Conservation (phyloP, 306 rosid genomes). For the Purshia tridentata region DNA sequence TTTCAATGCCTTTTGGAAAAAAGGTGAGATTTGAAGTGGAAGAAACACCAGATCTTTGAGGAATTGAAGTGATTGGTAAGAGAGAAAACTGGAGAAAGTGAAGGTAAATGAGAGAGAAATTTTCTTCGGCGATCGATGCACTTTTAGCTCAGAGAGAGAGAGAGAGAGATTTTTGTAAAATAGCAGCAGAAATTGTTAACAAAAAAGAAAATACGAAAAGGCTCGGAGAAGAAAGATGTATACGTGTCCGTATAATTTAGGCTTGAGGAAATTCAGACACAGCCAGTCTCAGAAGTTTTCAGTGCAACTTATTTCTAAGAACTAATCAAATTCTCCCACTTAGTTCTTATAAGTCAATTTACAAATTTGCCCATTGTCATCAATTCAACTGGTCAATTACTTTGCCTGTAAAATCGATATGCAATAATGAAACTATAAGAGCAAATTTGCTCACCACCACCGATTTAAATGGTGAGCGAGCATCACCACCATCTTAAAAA, state of each 20-base stretch:
- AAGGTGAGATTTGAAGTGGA: conserved; percentile 6
- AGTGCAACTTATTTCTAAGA: background rate
- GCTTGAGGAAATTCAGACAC: background rate
- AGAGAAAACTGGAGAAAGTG: conserved; percentile 13
- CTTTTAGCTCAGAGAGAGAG: conserved; percentile 34
- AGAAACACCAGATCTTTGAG: conserved; percentile 28
- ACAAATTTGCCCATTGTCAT: background rate
- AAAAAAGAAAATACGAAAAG: background rate
- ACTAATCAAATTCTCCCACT: background rate
- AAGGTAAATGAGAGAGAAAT: conserved; percentile 11
- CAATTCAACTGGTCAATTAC: background rate
- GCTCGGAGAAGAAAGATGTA: conserved; percentile 2
- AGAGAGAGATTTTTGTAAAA: conserved; percentile 18
- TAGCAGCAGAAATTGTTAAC: conserved; percentile 22
- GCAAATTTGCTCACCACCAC: too few relatives aligned
- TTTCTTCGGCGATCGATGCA: conserved; percentile 46
- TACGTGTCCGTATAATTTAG: conserved; percentile 26
- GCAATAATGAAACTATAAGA: too few relatives aligned
- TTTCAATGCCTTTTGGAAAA: conserved; percentile 6
- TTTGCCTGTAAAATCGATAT: too few relatives aligned
- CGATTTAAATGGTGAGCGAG: too few relatives aligned
- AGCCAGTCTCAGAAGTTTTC: background rate
- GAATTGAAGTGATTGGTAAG: conserved; percentile 33
- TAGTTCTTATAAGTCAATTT: background rate
- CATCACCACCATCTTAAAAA: too few relatives aligned